phyloP scores from a whole-genome alignment of 2,329 filamentous ascomycete species.

The Drechslera avenae region DNA sequence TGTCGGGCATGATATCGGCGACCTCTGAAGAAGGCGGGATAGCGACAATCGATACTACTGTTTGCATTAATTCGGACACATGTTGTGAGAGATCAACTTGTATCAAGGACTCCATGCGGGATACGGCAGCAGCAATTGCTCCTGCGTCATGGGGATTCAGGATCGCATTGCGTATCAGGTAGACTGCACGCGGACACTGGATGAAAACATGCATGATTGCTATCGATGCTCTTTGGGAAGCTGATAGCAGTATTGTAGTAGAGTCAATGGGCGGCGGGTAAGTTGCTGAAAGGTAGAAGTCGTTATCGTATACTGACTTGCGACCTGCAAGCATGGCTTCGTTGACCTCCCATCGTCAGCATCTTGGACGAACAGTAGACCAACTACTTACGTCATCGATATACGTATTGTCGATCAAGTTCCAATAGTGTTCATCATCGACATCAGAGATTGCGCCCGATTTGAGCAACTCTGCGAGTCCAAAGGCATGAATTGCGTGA shows the following conservation, averaged over 20 bases:
- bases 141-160: slow-evolving; percentile 24
- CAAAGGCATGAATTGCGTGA: slow-evolving; percentile 37
- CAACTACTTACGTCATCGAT: slow-evolving; percentile 37
- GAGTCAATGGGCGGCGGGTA: slow-evolving; percentile 20
- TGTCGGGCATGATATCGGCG: slow-evolving; percentile 26
- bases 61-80: slow-evolving; percentile 23
- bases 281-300: slow-evolving; percentile 34
- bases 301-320: slow-evolving; percentile 36
- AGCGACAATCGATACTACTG: slow-evolving; percentile 14
- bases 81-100: slow-evolving; percentile 20
- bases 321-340: slow-evolving; percentile 38
- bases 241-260: slow-evolving; percentile 4
- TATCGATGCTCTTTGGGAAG: slow-evolving; percentile 29
- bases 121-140: slow-evolving; percentile 28
- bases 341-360: slow-evolving; percentile 29
- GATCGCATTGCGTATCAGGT: slow-evolving; percentile 26
- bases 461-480: slow-evolving; percentile 35
- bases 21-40: slow-evolving; percentile 21
- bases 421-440: slow-evolving; percentile 39
- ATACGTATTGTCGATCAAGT: slow-evolving; percentile 41
- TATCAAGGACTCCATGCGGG: slow-evolving; percentile 30
- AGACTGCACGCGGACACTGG: slow-evolving; percentile 34
- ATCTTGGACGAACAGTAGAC: not conserved
- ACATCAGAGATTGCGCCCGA: slow-evolving; percentile 23
- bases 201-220: slow-evolving; percentile 40